Conservation (phyloP, 2,329 filamentous ascomycete species). For the Cercospora beticola region DNA sequence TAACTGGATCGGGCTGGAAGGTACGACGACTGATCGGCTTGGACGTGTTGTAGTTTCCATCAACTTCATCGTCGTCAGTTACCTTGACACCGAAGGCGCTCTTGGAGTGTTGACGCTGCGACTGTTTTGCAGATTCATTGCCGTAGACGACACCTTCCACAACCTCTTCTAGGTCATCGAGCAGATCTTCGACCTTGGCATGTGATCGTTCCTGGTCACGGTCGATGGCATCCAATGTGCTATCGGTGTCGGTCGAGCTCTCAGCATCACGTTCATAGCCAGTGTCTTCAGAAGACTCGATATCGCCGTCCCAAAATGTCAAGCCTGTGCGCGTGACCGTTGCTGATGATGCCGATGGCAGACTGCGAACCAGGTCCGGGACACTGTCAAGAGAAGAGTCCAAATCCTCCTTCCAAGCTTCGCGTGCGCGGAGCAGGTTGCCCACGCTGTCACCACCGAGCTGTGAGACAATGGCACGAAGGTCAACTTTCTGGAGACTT, state of each 20-base stretch:
- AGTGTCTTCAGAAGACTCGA: background rate
- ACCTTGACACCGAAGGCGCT: background rate
- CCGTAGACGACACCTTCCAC: constrained; percentile 2
- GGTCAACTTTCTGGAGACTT: background rate
- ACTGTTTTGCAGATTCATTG: background rate
- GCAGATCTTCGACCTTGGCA: background rate
- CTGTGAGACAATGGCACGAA: background rate
- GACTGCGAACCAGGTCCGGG: background rate
- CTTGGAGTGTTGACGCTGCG: background rate
- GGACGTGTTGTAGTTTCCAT: background rate
- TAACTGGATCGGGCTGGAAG: constrained; percentile 2
- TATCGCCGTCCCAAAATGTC: background rate
- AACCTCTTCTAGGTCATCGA: background rate
- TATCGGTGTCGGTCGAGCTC: constrained; percentile 1
- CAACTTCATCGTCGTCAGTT: background rate
- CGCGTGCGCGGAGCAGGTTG: background rate
- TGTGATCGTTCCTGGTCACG: background rate
- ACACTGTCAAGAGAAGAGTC: background rate
- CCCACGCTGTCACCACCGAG: constrained; percentile 1
- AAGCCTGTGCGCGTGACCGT: background rate
- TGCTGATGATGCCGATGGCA: background rate
- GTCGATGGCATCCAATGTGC: background rate
- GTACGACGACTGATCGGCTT: background rate
- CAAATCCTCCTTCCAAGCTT: constrained; percentile 6
- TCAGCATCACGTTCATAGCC: constrained; percentile 5